Percentiles rank a stretch among this genome's conserved stretches.
These are phyloP conservation scores for Fusarium caatingaense DNA, from an alignment of 2,329 filamentous ascomycete genomes.

Conservation along the genomic window DNA sequence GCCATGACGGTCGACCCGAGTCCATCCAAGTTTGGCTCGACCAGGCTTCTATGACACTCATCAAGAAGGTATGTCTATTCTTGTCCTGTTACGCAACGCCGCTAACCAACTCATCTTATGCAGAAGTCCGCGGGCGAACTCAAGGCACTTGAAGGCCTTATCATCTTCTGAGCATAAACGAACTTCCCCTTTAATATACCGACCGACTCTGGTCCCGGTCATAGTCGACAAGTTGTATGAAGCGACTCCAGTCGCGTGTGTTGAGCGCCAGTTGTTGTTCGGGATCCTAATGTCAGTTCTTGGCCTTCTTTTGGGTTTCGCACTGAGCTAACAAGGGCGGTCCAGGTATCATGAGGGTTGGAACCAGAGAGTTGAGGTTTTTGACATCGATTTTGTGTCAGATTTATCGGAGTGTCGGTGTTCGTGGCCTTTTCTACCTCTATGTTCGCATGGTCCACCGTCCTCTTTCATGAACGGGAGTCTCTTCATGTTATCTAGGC, in stretches of 20 bases:
- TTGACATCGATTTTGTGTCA: rapidly evolving
- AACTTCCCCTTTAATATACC: rapidly evolving
- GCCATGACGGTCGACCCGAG: background rate
- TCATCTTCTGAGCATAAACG: background rate
- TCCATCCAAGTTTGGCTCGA: background rate
- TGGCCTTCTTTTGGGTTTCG: background rate
- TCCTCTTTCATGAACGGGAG: background rate
- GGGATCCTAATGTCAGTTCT: too few relatives aligned
- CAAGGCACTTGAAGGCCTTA: background rate
- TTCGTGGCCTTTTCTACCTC: background rate
- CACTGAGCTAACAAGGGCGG: background rate
- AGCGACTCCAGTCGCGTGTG: background rate
- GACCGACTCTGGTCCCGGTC: too few relatives aligned
- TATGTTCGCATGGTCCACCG: too few relatives aligned
- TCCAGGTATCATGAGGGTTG: background rate
- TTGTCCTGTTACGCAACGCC: background rate
- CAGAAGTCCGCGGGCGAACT: background rate
- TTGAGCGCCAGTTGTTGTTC: background rate
- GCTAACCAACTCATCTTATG: rapidly evolving
- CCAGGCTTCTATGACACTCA: background rate
- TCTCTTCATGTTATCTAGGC: background rate
- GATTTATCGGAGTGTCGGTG: rapidly evolving
- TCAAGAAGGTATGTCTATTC: background rate
- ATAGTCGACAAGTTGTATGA: background rate
- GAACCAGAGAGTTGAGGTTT: background rate